These are phyloP conservation scores for Trichoderma hamatum DNA, from an alignment of 2,329 filamentous ascomycete genomes.

Conservation along the genomic window DNA sequence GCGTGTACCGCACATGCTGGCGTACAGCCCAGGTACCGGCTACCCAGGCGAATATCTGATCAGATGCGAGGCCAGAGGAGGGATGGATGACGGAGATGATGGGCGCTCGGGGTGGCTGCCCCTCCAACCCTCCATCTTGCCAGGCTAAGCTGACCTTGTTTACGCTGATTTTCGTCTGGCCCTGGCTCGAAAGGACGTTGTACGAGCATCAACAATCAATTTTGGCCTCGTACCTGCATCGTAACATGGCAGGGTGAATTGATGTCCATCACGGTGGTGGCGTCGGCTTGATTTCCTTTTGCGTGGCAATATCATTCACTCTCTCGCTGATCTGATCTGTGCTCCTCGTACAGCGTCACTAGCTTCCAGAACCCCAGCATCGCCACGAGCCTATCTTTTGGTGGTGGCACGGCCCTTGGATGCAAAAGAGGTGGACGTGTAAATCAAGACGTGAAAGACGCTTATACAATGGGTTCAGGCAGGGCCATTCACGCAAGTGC, in stretches of 20 bases:
- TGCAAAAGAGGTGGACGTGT: background rate
- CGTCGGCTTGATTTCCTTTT: background rate
- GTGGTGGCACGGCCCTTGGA: background rate
- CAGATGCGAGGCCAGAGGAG: background rate
- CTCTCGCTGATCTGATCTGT: background rate
- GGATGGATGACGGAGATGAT: background rate
- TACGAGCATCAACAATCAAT: background rate
- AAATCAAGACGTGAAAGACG: background rate
- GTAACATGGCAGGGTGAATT: background rate
- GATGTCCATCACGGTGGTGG: background rate
- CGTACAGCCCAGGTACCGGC: background rate
- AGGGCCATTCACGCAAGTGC: conserved; percentile 1
- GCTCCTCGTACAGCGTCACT: background rate
- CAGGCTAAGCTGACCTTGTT: background rate
- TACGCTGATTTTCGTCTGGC: background rate
- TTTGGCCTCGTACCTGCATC: background rate
- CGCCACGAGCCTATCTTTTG: background rate
- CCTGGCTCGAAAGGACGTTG: background rate
- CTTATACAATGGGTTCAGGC: background rate
- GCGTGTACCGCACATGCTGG: background rate
- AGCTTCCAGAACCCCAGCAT: background rate
- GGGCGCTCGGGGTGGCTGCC: conserved; percentile 5
- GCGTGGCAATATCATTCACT: background rate
- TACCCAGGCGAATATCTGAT: background rate
- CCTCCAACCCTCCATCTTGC: background rate